These are phyloP conservation scores for Entonaema liquescens DNA, from an alignment of 495 filamentous ascomycete species.

Conservation along the genomic window DNA sequence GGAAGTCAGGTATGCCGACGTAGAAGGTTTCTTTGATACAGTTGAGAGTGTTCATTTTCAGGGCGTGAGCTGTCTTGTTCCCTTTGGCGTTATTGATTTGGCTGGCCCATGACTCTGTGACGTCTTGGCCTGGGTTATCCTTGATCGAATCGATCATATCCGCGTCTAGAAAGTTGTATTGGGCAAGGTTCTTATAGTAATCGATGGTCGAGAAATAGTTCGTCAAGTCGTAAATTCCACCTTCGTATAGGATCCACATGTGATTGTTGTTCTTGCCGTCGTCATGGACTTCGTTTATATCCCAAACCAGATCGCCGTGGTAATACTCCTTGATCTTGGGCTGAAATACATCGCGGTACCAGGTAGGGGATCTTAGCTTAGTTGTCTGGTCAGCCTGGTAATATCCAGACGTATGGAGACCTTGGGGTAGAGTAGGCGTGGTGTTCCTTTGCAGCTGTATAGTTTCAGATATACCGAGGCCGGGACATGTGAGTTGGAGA, in stretches of 20 bases:
- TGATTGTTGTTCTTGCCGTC: constrained; percentile 73
- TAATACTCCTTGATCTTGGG: constrained; percentile 85
- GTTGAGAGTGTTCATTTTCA: constrained; percentile 66
- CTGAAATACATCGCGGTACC: constrained; percentile 79
- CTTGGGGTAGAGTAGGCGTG: constrained; percentile 61
- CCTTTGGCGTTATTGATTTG: constrained; percentile 47
- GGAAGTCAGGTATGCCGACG: constrained; percentile 84
- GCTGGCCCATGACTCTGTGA: constrained; percentile 70
- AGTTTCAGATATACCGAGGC: constrained; percentile 64
- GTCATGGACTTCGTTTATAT: constrained; percentile 60
- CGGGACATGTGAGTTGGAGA: constrained; percentile 74
- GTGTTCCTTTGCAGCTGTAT: constrained; percentile 69
- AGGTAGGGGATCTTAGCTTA: constrained; percentile 67
- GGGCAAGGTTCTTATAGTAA: constrained; percentile 48
- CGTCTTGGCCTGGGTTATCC: constrained; percentile 78
- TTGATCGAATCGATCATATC: constrained; percentile 71
- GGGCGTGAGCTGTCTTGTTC: constrained; percentile 49
- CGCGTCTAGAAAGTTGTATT: constrained; percentile 74
- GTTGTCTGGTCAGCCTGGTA: constrained; percentile 60
- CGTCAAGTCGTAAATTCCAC: constrained; percentile 85
- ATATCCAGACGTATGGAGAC: constrained; percentile 74
- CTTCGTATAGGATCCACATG: constrained; percentile 80
- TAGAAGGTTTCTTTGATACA: constrained; percentile 90
- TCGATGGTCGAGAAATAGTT: constrained; percentile 85
- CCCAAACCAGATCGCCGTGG: constrained; percentile 84